A percentile compares a stretch with the other conserved stretches of the same genome.
Evolutionary conservation across 1,139 yeast genomes (phyloP).

Genomic region (Nakaseomyces nivariensis): DNA sequence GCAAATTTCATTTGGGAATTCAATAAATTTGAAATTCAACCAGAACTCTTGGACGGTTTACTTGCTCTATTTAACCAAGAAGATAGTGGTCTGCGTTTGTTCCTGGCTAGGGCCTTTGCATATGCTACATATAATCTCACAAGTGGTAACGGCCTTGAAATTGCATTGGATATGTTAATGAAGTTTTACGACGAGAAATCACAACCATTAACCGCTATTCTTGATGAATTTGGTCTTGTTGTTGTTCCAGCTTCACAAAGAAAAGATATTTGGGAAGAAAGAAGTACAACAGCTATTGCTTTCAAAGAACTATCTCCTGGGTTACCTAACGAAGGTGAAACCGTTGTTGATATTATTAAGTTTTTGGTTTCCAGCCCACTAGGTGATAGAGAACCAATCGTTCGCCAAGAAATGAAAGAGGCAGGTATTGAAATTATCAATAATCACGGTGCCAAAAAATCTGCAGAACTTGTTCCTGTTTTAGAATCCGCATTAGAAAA

Average conservation of each 20-base stretch:
- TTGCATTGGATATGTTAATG: conserved; percentile 36
- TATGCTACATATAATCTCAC: conserved; percentile 27
- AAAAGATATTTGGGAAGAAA: conserved; percentile 71
- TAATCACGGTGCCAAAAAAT: conserved; percentile 49
- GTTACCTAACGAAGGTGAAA: conserved; percentile 29
- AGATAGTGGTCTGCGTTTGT: conserved; percentile 57
- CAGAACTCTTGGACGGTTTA: conserved; percentile 38
- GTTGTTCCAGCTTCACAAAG: conserved; percentile 51
- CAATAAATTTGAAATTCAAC: conserved; percentile 43
- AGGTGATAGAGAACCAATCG: conserved; percentile 64
- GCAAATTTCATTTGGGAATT: conserved; percentile 85
- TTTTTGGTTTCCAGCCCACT: conserved; percentile 57
- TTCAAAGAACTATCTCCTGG: conserved; percentile 49
- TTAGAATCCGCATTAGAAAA: conserved; percentile 46
- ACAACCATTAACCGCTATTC: conserved; percentile 66
- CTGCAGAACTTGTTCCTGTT: conserved; percentile 65
- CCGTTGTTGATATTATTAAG: conserved; percentile 43
- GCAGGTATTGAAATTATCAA: conserved; percentile 75
- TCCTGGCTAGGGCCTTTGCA: conserved; percentile 56
- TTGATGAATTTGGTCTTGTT: conserved; percentile 72
- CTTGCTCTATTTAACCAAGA: conserved; percentile 40
- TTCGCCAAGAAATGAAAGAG: conserved; percentile 74
- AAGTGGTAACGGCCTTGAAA: background rate
- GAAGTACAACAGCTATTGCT: conserved; percentile 72
- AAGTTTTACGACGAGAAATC: conserved; percentile 49